A percentile compares a stretch with the other conserved stretches of the same genome.
Evolutionary conservation across 1,284 basidiomycete species (phyloP).

Genomic region (Ceratorhiza oryzae-sativae): DNA sequence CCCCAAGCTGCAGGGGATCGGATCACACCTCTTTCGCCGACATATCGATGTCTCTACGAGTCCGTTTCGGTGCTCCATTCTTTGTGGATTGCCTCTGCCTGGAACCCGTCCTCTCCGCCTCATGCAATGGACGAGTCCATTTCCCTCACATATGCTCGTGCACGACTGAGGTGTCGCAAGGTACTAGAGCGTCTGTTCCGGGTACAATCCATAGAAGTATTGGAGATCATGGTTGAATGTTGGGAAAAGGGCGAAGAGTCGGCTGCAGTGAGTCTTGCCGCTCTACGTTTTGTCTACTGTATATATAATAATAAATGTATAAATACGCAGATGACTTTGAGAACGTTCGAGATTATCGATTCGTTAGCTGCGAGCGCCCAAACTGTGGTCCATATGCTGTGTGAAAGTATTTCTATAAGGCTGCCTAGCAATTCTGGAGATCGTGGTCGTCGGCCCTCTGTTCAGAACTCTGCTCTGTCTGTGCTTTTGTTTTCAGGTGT

Average conservation of each 20-base stretch:
- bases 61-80: constrained; percentile 72
- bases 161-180: constrained; percentile 71
- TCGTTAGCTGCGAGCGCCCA: constrained; percentile 85
- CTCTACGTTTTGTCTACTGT: neutral
- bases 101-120: constrained; percentile 57
- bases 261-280: constrained; percentile 22
- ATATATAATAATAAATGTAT: constrained; percentile 42
- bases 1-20: neutral
- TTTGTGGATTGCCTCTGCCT: constrained; percentile 64
- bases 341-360: constrained; percentile 84
- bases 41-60: constrained; percentile 74
- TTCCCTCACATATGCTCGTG: constrained; percentile 67
- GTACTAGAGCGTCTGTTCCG: constrained; percentile 89
- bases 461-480: constrained; percentile 72
- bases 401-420: constrained; percentile 77
- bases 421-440: constrained; percentile 64
- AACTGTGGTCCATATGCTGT: constrained; percentile 87
- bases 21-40: constrained; percentile 64
- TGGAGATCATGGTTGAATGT: constrained; percentile 81
- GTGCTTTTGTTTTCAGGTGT: constrained; percentile 46
- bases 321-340: constrained; percentile 45
- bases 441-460: constrained; percentile 47
- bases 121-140: constrained; percentile 70
- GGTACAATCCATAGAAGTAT: constrained; percentile 76
- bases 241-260: constrained; percentile 63